Evolutionary conservation across 441 rosid genomes (phyloP).

Genomic region (Gossypium lobatum): DNA sequence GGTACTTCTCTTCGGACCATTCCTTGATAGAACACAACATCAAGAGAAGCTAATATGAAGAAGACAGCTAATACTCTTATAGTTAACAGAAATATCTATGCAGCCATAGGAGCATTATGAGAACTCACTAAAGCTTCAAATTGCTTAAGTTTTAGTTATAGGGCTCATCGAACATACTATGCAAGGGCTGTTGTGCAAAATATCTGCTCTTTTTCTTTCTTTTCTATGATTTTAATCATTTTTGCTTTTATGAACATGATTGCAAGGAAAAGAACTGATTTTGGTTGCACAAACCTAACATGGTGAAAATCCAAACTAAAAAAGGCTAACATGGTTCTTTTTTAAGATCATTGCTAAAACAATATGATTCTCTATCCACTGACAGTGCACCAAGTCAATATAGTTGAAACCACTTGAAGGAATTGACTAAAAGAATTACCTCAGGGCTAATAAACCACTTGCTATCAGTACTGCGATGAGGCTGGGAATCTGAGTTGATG

Average conservation of each 20-base stretch:
- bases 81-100: neutral
- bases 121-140: neutral
- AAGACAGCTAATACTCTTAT: neutral
- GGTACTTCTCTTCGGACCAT: constrained; percentile 77
- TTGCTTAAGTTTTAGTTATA: neutral
- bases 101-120: neutral
- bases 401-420: neutral
- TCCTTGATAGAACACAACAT: constrained; percentile 39
- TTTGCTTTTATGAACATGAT: neutral
- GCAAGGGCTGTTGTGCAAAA: neutral
- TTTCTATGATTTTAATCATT: neutral
- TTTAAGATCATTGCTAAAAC: neutral
- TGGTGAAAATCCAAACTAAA: neutral
- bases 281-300: neutral
- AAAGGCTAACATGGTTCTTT: neutral
- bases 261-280: neutral
- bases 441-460: constrained; percentile 87
- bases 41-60: neutral
- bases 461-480: constrained; percentile 80
- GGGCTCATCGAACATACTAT: neutral
- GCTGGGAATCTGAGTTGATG: constrained; percentile 74
- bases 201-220: neutral
- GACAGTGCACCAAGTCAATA: neutral
- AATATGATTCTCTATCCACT: neutral
- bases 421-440: constrained; percentile 37